These are phyloP conservation scores for Globisporangium orthogonon DNA, from an alignment of 352 stramenopile genomes.

Conservation along the genomic window DNA sequence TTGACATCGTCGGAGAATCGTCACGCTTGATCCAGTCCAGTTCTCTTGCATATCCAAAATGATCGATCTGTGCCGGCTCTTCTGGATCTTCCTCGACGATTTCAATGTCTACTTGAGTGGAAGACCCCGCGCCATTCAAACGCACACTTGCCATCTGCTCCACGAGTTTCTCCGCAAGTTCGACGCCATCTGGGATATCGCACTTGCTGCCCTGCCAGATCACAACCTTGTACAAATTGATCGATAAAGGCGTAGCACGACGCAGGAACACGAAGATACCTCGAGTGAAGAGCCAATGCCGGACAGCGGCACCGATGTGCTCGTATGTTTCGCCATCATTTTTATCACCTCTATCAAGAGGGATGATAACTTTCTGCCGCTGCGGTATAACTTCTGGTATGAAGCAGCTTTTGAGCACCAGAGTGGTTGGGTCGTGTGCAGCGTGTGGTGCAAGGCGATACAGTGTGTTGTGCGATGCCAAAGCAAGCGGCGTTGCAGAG, in stretches of 20 bases:
- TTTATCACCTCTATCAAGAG: background rate
- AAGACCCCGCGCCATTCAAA: background rate
- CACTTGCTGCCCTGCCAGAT: constrained; percentile 36
- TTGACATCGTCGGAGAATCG: background rate
- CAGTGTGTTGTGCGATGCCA: constrained; percentile 13
- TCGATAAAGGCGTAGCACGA: background rate
- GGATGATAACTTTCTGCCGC: constrained; percentile 8
- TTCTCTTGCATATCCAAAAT: constrained; percentile 34
- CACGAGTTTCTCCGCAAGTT: constrained; percentile 13
- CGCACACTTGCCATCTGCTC: constrained; percentile 21
- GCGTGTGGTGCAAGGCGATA: constrained; percentile 44
- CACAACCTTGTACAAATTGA: constrained; percentile 12
- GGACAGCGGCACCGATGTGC: background rate
- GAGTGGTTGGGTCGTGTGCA: constrained; percentile 27
- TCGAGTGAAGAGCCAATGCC: constrained; percentile 21
- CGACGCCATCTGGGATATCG: constrained; percentile 18
- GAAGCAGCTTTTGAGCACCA: constrained; percentile 53
- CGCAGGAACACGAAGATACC: constrained; percentile 44
- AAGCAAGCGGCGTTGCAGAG: background rate
- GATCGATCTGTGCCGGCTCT: constrained; percentile 3
- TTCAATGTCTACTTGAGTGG: background rate
- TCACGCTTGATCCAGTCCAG: constrained; percentile 21
- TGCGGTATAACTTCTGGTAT: constrained; percentile 1
- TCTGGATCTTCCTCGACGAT: background rate
- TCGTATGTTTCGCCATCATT: no score